Conservation (phyloP, 192 early-diverging fungal genomes). For the Linnemannia elongata region DNA sequence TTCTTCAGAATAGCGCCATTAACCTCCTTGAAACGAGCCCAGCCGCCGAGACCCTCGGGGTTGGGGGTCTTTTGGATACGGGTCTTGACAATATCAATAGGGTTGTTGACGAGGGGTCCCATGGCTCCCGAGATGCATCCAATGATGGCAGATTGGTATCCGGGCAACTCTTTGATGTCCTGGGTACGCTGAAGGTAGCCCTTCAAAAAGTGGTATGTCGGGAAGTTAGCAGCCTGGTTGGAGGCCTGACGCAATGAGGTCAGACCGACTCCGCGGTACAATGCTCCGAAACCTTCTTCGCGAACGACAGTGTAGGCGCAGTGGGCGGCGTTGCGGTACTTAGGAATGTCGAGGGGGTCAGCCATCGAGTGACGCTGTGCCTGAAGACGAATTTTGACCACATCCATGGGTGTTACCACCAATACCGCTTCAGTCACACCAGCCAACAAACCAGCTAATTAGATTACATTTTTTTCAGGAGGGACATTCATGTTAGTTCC, state of each 20-base stretch:
- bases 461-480: not conserved
- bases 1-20: constrained; percentile 85
- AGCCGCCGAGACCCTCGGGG: constrained; percentile 77
- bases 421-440: constrained; percentile 94
- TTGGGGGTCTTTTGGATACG: constrained; percentile 92
- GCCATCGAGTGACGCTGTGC: constrained; percentile 96
- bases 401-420: constrained; percentile 99
- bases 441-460: constrained; percentile 88
- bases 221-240: constrained; percentile 99
- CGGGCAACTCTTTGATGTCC: constrained; percentile 79
- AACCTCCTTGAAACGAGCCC: constrained; percentile 82
- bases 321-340: constrained; percentile 95
- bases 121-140: constrained; percentile 93
- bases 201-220: constrained; percentile 94
- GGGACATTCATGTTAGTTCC: not conserved
- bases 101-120: constrained; percentile 94
- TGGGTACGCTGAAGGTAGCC: constrained; percentile 76
- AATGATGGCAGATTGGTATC: constrained; percentile 90
- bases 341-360: constrained; percentile 95
- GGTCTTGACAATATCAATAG: constrained; percentile 99
- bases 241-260: constrained; percentile 96
- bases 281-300: constrained; percentile 87
- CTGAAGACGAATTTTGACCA: constrained; percentile 99
- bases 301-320: constrained; percentile 91
- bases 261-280: constrained; percentile 96